These are phyloP conservation scores for Wickerhamiella brachini DNA, from an alignment of 805 yeast genomes.

Conservation along the genomic window DNA sequence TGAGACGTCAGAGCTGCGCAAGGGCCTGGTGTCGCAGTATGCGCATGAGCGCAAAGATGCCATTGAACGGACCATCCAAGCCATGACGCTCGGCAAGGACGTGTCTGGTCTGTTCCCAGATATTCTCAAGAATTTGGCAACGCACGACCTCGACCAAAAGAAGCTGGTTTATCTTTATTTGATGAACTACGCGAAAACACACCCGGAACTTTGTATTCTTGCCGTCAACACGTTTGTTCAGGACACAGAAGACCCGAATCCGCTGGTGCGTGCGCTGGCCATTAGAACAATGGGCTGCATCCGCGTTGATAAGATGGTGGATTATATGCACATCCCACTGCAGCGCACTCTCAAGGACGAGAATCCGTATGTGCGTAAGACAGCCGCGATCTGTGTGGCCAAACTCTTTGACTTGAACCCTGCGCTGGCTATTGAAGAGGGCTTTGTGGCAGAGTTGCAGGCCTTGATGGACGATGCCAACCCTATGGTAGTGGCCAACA, in stretches of 20 bases:
- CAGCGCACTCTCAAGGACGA: slow-evolving; percentile 77
- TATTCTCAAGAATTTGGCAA: slow-evolving; percentile 89
- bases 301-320: slow-evolving; percentile 87
- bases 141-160: slow-evolving; percentile 92
- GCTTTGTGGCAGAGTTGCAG: slow-evolving; percentile 59
- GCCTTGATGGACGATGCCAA: slow-evolving; percentile 68
- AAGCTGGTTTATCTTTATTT: slow-evolving; percentile 85
- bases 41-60: slow-evolving; percentile 89
- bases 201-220: slow-evolving; percentile 88
- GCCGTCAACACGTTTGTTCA: slow-evolving; percentile 94
- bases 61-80: slow-evolving; percentile 90
- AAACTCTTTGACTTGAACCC: slow-evolving; percentile 80
- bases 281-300: slow-evolving; percentile 98
- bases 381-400: slow-evolving; percentile 96
- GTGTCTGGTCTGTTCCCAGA: slow-evolving; percentile 92
- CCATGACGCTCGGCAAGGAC: slow-evolving; percentile 96
- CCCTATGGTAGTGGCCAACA: slow-evolving; percentile 96
- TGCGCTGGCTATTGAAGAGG: slow-evolving; percentile 70
- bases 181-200: slow-evolving; percentile 94
- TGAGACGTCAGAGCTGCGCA: slow-evolving; percentile 75
- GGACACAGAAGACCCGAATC: slow-evolving; percentile 94
- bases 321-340: slow-evolving; percentile 83
- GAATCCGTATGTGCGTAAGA: slow-evolving; percentile 92
- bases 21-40: slow-evolving; percentile 86
- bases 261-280: slow-evolving; percentile 88